Conservation (phyloP, 2,329 filamentous ascomycete species). For the Penicillium sp. region DNA sequence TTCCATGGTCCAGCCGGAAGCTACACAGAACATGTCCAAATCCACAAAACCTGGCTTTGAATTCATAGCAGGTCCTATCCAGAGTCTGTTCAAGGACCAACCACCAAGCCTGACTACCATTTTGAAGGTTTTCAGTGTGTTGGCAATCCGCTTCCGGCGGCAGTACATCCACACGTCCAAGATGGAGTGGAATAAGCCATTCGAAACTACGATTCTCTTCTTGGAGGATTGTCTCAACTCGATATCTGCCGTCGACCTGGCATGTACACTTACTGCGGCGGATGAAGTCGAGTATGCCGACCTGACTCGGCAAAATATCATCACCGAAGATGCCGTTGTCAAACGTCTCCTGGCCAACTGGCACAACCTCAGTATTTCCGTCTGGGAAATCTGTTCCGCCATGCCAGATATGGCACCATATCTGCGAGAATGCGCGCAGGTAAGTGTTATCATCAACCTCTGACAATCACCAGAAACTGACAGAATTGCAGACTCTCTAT, state of each 20-base stretch:
- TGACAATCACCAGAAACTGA: neutral
- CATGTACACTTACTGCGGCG: slow-evolving; percentile 26
- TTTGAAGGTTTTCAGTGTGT: slow-evolving; percentile 34
- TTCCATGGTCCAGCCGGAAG: slow-evolving; percentile 17
- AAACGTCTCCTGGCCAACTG: slow-evolving; percentile 26
- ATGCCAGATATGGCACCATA: slow-evolving; percentile 30
- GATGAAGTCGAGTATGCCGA: slow-evolving; percentile 30
- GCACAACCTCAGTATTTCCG: slow-evolving; percentile 28
- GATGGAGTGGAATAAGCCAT: slow-evolving; percentile 33
- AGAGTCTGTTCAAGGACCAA: slow-evolving; percentile 32
- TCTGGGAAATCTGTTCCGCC: slow-evolving; percentile 38
- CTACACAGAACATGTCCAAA: slow-evolving; percentile 10
- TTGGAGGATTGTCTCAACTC: slow-evolving; percentile 33
- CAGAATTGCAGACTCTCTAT: slow-evolving; percentile 25
- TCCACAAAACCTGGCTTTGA: slow-evolving; percentile 23
- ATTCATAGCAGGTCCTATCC: slow-evolving; percentile 38
- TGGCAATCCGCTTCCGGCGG: slow-evolving; percentile 32
- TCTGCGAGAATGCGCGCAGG: slow-evolving; percentile 34
- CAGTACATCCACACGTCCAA: slow-evolving; percentile 31
- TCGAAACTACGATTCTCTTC: slow-evolving; percentile 30
- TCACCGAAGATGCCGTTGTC: slow-evolving; percentile 20
- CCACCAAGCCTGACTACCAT: slow-evolving; percentile 28
- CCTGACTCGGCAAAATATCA: slow-evolving; percentile 23
- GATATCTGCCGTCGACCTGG: slow-evolving; percentile 30
- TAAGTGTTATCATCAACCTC: slow-evolving; percentile 17